A percentile compares a stretch with the other conserved stretches of the same genome.
These are phyloP conservation scores for Rhodamnia rubescens DNA, from an alignment of 345 rosid species.

Conservation along the genomic window DNA sequence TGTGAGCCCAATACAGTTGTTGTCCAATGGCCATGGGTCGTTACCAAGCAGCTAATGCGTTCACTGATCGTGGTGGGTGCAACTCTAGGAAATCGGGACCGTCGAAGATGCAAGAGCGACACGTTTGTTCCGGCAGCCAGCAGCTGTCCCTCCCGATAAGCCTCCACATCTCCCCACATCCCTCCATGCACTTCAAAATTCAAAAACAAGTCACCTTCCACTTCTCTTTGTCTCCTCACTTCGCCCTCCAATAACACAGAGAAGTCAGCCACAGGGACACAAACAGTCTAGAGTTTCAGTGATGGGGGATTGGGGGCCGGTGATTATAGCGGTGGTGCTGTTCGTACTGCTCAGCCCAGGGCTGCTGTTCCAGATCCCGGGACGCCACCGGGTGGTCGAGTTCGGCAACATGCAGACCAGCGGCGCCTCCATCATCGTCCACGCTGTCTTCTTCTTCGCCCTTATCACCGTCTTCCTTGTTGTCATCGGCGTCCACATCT, in stretches of 20 bases:
- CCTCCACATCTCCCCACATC: background rate
- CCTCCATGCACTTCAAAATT: background rate
- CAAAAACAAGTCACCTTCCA: background rate
- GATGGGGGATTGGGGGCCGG: slow-evolving; percentile 55
- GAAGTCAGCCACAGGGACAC: background rate
- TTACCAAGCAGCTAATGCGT: background rate
- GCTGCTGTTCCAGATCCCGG: slow-evolving; percentile 41
- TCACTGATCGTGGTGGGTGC: background rate
- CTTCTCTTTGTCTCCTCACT: background rate
- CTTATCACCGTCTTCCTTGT: slow-evolving; percentile 27
- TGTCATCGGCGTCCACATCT: slow-evolving; percentile 26
- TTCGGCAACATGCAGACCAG: slow-evolving; percentile 34
- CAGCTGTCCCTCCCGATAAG: background rate
- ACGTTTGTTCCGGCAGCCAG: background rate
- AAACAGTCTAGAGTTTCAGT: background rate
- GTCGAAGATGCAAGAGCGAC: background rate
- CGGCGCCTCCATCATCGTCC: slow-evolving; percentile 37
- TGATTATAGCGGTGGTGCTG: slow-evolving; percentile 26
- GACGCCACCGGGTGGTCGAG: slow-evolving; percentile 17
- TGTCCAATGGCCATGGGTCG: background rate
- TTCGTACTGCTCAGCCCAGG: slow-evolving; percentile 47
- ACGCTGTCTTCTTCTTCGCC: slow-evolving; percentile 32
- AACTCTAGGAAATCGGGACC: background rate
- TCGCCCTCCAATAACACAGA: background rate
- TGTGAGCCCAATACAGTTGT: background rate